Percentiles rank a stretch among this genome's conserved stretches.
These are phyloP conservation scores for Candida nemodendra DNA, from an alignment of 805 yeast genomes.

Conservation along the genomic window DNA sequence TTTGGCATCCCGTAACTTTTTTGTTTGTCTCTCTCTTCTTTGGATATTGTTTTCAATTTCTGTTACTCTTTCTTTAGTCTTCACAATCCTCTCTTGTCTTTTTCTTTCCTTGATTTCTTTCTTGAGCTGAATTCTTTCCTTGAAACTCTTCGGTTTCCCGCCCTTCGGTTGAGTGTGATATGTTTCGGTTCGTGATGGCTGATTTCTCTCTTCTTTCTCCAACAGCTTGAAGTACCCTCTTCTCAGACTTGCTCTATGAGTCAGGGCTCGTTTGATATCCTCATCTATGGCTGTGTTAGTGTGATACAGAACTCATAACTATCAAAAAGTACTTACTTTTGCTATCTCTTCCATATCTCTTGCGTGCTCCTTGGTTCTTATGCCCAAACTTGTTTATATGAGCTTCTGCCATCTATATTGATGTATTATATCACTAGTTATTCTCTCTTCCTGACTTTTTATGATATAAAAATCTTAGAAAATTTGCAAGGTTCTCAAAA, in stretches of 20 bases:
- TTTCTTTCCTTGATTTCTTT: slow-evolving; percentile 46
- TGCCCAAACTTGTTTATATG: too few relatives aligned
- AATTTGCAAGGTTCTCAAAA: too few relatives aligned
- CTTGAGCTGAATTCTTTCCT: slow-evolving; percentile 44
- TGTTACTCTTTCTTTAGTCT: slow-evolving; percentile 32
- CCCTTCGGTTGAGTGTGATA: slow-evolving; percentile 26
- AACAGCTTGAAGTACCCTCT: slow-evolving; percentile 77
- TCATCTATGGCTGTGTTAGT: too few relatives aligned
- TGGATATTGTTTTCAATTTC: slow-evolving; percentile 39
- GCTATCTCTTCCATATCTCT: slow-evolving; percentile 28
- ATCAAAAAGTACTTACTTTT: slow-evolving; percentile 28
- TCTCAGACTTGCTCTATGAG: slow-evolving; percentile 77
- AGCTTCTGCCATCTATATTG: too few relatives aligned
- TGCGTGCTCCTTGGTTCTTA: too few relatives aligned
- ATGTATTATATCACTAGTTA: too few relatives aligned
- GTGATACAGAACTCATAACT: too few relatives aligned
- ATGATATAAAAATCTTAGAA: too few relatives aligned
- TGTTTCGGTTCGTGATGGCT: slow-evolving; percentile 23
- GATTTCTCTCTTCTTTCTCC: slow-evolving; percentile 61
- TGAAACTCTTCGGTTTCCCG: slow-evolving; percentile 39
- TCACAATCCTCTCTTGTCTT: slow-evolving; percentile 40
- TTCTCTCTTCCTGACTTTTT: too few relatives aligned
- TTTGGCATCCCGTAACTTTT: slow-evolving; percentile 42
- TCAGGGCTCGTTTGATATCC: slow-evolving; percentile 75
- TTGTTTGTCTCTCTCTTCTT: slow-evolving; percentile 43